Conservation (phyloP, 2,329 filamentous ascomycete genomes). For the Diaporthe sp. region DNA sequence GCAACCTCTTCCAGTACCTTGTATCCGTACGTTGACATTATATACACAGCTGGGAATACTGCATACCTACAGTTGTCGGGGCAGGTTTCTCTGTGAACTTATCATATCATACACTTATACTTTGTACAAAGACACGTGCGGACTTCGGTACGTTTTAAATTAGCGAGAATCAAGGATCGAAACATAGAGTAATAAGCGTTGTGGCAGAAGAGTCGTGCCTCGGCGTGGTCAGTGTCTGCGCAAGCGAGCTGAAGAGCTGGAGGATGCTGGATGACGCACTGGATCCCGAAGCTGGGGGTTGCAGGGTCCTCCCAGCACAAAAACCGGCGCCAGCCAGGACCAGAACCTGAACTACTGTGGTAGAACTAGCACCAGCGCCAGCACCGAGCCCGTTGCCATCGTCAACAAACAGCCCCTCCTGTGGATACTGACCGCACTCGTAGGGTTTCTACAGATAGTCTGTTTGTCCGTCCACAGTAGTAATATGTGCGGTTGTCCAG, state of each 20-base stretch:
- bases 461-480: no score
- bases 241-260: neutral
- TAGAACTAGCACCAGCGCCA: neutral
- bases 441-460: neutral
- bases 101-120: neutral
- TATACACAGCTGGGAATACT: neutral
- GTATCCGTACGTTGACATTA: neutral
- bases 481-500: neutral
- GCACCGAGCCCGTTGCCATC: slow-evolving; percentile 14
- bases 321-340: neutral
- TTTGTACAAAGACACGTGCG: neutral
- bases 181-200: neutral
- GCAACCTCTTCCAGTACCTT: neutral
- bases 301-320: slow-evolving; percentile 1
- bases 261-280: slow-evolving; percentile 9
- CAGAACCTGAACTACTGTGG: neutral
- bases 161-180: slow-evolving; percentile 8
- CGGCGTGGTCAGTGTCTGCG: neutral
- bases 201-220: neutral
- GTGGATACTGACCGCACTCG: neutral
- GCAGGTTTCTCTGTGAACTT: neutral
- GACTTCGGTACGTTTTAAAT: neutral
- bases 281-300: slow-evolving; percentile 5
- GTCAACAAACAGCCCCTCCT: slow-evolving; percentile 15
- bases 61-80: neutral